phyloP scores from a whole-genome alignment of 2,329 filamentous ascomycete genomes.

The Kalmusia sp. region DNA sequence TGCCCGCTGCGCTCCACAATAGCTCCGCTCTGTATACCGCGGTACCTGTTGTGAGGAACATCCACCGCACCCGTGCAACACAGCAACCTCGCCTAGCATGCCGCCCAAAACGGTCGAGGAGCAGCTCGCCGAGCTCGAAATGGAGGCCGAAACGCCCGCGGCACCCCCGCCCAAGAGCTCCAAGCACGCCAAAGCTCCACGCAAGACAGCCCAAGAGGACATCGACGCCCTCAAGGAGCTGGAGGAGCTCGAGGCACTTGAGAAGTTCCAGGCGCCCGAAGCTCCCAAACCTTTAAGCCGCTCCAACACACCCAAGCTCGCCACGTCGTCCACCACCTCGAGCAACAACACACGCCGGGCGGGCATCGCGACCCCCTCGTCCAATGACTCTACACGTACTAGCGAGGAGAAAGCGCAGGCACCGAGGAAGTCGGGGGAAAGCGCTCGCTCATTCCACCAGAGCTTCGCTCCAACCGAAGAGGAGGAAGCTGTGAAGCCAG shows the following conservation, averaged over 20 bases:
- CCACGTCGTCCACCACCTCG: constrained; percentile 53
- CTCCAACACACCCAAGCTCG: constrained; percentile 80
- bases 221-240: constrained; percentile 88
- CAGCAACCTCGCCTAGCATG: constrained; percentile 27
- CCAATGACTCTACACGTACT: constrained; percentile 48
- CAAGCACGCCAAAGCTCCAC: constrained; percentile 56
- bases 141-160: constrained; percentile 40
- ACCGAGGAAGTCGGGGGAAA: constrained; percentile 78
- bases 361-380: constrained; percentile 46
- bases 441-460: constrained; percentile 72
- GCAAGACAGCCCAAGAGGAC: constrained; percentile 49
- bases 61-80: too few relatives aligned
- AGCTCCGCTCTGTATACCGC: constrained; percentile 1
- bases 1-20: constrained; percentile 16
- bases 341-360: constrained; percentile 46
- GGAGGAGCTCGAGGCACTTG: constrained; percentile 69
- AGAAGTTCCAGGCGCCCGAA: constrained; percentile 56
- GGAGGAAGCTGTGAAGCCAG: constrained; percentile 46
- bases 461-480: constrained; percentile 71
- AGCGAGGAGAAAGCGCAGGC: constrained; percentile 67
- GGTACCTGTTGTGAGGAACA: constrained; percentile 3
- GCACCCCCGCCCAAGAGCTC: constrained; percentile 40
- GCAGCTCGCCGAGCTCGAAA: constrained; percentile 54
- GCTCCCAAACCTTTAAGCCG: constrained; percentile 69
- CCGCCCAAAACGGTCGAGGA: constrained; percentile 54